These are phyloP conservation scores for Trichosporon sp. DNA, from an alignment of 1,284 basidiomycete genomes.

Conservation along the genomic window DNA sequence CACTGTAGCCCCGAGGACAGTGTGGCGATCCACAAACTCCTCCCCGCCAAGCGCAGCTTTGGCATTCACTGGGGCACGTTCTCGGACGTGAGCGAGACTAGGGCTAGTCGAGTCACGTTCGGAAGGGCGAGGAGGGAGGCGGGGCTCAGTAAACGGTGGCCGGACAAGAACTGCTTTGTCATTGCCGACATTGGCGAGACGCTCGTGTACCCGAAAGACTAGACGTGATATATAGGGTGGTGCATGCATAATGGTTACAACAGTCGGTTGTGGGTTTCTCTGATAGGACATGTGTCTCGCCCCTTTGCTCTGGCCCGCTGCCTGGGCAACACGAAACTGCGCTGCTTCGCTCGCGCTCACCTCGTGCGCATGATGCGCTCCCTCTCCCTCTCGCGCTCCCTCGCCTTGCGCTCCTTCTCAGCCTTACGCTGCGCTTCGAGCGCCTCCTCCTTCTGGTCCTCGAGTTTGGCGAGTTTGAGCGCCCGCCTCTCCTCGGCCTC, in stretches of 20 bases:
- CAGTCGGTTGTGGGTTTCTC: neutral
- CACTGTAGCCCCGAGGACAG: conserved; percentile 55
- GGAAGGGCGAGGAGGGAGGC: conserved; percentile 42
- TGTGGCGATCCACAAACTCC: conserved; percentile 48
- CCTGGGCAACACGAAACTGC: too few species aligned
- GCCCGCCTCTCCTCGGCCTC: conserved; percentile 48
- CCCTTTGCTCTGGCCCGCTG: too few species aligned
- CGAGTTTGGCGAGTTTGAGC: conserved; percentile 44
- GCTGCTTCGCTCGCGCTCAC: neutral
- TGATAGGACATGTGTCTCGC: neutral
- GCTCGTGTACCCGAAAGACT: conserved; percentile 19
- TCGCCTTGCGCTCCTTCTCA: conserved; percentile 42
- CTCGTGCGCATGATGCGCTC: conserved; percentile 14
- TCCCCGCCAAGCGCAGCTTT: conserved; percentile 44
- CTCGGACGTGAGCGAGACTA: conserved; percentile 52
- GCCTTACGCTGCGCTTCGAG: conserved; percentile 44
- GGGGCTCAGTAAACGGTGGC: conserved; percentile 44
- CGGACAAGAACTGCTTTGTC: conserved; percentile 46
- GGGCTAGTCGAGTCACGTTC: conserved; percentile 55
- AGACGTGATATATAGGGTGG: neutral
- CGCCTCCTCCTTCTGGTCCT: conserved; percentile 49
- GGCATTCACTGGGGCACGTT: conserved; percentile 58
- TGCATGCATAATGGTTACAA: conserved; percentile 17
- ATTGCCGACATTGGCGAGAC: conserved; percentile 54
- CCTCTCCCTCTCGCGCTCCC: conserved; percentile 25